Evolutionary conservation across 1,284 basidiomycete genomes (phyloP), one percentile per base, ranked within the genome.

Genomic region (Naganishia albida): DNA sequence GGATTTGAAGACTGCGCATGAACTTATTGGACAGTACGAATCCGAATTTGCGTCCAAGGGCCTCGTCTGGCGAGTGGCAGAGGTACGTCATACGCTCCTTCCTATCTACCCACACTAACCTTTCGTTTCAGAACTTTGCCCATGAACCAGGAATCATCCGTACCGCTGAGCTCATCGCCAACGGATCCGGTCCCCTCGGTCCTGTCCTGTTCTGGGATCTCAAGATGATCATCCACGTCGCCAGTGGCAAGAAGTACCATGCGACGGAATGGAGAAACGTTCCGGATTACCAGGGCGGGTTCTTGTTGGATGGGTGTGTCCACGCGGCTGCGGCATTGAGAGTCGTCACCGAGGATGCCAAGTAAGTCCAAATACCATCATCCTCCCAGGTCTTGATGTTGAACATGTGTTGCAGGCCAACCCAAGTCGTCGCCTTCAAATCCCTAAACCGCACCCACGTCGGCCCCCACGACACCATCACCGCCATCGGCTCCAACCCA

Each of bases 231-330:
- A 83, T 82, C 65, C 82, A 83, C 69, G 80, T 91, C 56, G 83
- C 85, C 68, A 80, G 84, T 71, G 83, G 84, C 20, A 85, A 83
- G 34, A 86, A 87, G 72, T 91, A 85, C 82, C 90, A 90, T 76
- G 87, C 88, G 53, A 91, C 89, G 0, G 84, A 86, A 30, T 92
- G 89, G 90, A 82, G 90, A 51, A 90, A 87, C 2, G 80, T 89
- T 62, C 89, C 90, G n/a, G 75, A 90, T 85, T 91, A 91, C 73
- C 89, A 91, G 81, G 89, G 90, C 39, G 89, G 89, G 48, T 80
- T 80, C 74, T 67, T 80, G 42, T 73, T 79, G 51, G 78, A 80
- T 54, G 78, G 78, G 15, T 78, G 78, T 34, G 78, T 80, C 6
- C 78, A 78, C 65, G 72, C 70, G 46, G 71, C 72, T 8, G 77